phyloP scores from a whole-genome alignment of 2,329 filamentous ascomycete species.

The Penicillium brevicompactum region DNA sequence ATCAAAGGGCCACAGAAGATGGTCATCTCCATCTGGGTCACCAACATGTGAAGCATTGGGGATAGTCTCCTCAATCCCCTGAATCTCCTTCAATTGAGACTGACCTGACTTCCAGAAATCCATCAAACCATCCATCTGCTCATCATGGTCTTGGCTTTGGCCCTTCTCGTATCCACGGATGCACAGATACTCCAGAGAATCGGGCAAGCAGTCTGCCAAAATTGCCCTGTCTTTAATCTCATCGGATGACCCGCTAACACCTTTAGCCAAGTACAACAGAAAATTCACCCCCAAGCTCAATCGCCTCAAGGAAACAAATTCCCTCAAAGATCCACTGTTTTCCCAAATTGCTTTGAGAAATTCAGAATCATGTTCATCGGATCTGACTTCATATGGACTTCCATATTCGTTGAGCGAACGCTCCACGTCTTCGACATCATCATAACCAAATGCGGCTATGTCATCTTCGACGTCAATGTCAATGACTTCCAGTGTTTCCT shows the following conservation, averaged over 20 bases:
- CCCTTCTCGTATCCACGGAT: conserved; percentile 21
- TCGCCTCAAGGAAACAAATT: conserved; percentile 19
- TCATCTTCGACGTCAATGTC: conserved; percentile 17
- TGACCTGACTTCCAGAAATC: not conserved
- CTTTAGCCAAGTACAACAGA: conserved; percentile 19
- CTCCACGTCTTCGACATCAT: not conserved
- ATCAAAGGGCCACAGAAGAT: conserved; percentile 3
- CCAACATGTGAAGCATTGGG: conserved; percentile 8
- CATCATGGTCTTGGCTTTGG: conserved; percentile 1
- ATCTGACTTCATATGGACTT: not conserved
- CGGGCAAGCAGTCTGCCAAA: conserved; percentile 10
- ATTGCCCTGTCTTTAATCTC: not conserved
- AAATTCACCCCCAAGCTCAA: conserved; percentile 18
- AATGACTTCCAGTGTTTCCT: conserved; percentile 19
- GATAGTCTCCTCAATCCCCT: conserved; percentile 14
- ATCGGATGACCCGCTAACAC: not conserved
- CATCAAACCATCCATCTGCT: conserved; percentile 13
- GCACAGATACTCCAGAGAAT: conserved; percentile 19
- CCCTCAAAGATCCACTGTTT: conserved; percentile 15
- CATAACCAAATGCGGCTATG: not conserved
- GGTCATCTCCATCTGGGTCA: conserved; percentile 4
- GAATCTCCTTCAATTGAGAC: conserved; percentile 8
- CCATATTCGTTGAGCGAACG: not conserved
- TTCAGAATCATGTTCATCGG: not conserved
- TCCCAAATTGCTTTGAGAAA: conserved; percentile 4